These are phyloP conservation scores for Paxillus involutus DNA, from an alignment of 768 basidiomycete genomes.

Conservation along the genomic window DNA sequence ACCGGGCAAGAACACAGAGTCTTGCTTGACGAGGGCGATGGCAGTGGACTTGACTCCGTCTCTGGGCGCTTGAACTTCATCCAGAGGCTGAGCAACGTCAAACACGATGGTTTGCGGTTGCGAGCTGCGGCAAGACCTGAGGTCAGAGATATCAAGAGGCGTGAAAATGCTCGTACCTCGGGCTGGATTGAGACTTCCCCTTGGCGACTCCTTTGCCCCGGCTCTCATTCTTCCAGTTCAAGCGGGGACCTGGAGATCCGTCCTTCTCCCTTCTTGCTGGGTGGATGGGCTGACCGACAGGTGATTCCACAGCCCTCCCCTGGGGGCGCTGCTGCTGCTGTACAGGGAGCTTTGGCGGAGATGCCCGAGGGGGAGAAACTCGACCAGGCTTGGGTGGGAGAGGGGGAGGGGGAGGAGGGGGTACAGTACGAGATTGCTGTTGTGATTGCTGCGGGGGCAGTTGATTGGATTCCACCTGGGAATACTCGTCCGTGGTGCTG, in stretches of 20 bases:
- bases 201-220: constrained; percentile 39
- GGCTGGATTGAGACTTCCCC: constrained; percentile 53
- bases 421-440: constrained; percentile 38
- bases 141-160: not conserved
- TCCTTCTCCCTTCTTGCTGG: constrained; percentile 62
- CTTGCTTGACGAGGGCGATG: constrained; percentile 85
- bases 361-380: constrained; percentile 55
- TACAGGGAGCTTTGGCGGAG: constrained; percentile 61
- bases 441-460: constrained; percentile 20
- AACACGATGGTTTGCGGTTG: constrained; percentile 70
- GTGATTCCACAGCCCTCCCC: constrained; percentile 51
- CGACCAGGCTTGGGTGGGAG: constrained; percentile 59
- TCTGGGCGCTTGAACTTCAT: constrained; percentile 71
- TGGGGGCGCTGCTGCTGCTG: constrained; percentile 44
- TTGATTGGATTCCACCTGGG: constrained; percentile 39
- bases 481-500: constrained; percentile 45
- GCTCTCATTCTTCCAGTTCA: constrained; percentile 36
- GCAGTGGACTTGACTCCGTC: constrained; percentile 87
- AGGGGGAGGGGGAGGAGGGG: constrained; percentile 61
- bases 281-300: constrained; percentile 42
- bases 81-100: constrained; percentile 71
- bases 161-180: constrained; percentile 42
- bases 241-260: constrained; percentile 63
- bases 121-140: constrained; percentile 37
- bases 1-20: constrained; percentile 79